Evolutionary conservation across 2,329 filamentous ascomycete genomes (phyloP).

Genomic region (Xylariaceae sp.): DNA sequence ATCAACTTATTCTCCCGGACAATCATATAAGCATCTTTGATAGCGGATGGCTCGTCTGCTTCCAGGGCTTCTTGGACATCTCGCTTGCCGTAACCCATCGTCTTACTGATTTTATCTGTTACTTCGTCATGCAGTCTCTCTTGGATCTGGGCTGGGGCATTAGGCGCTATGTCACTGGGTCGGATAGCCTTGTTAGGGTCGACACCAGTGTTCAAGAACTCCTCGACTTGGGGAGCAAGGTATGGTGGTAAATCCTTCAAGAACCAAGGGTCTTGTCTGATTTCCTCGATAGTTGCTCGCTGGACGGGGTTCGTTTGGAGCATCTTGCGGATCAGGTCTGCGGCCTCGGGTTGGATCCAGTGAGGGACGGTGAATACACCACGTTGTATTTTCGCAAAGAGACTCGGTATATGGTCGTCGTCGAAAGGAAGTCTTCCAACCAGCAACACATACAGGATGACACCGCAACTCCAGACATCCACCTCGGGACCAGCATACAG

Average conservation of each 20-base stretch:
- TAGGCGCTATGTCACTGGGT: constrained; percentile 72
- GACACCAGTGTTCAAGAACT: constrained; percentile 90
- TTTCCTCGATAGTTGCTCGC: constrained; percentile 88
- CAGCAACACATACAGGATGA: constrained; percentile 80
- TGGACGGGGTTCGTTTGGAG: constrained; percentile 92
- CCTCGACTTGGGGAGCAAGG: constrained; percentile 78
- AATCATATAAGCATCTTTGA: constrained; percentile 98
- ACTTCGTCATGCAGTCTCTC: constrained; percentile 89
- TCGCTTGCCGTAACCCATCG: constrained; percentile 92
- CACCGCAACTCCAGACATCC: constrained; percentile 95
- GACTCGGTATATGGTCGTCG: constrained; percentile 93
- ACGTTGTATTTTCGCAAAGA: constrained; percentile 96
- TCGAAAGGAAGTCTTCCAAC: constrained; percentile 88
- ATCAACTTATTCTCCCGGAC: constrained; percentile 97
- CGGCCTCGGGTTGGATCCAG: constrained; percentile 83
- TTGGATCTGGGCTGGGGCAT: constrained; percentile 71
- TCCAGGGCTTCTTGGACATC: constrained; percentile 93
- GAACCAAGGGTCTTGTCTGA: constrained; percentile 92
- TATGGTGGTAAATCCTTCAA: constrained; percentile 79
- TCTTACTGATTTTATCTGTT: constrained; percentile 92
- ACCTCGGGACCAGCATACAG: constrained; percentile 96
- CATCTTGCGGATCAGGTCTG: constrained; percentile 83
- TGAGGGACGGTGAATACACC: constrained; percentile 89
- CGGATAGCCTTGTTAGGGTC: constrained; percentile 89
- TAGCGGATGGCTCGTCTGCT: constrained; percentile 89